These are phyloP conservation scores for Stemphylium vesicarium DNA, from an alignment of 2,329 filamentous ascomycete species.

Conservation along the genomic window DNA sequence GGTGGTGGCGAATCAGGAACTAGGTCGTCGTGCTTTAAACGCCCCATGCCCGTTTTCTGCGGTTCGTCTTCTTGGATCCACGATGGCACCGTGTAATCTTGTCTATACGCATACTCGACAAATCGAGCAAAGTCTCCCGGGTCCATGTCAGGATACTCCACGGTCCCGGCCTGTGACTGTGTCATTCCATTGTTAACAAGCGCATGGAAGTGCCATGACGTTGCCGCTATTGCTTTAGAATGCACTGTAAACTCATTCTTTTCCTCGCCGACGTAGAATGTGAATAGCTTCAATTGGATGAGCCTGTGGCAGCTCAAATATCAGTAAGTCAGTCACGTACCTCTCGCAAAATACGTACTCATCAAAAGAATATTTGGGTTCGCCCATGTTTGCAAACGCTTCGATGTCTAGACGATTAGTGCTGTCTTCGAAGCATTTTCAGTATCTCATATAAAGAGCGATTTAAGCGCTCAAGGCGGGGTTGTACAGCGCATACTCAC, in stretches of 20 bases:
- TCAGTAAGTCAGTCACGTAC: not conserved
- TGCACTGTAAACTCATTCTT: constrained; percentile 24
- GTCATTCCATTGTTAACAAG: constrained; percentile 32
- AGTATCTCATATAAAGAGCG: not conserved
- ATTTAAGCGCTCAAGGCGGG: not conserved
- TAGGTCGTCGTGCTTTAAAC: not conserved
- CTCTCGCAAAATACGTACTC: constrained; percentile 3
- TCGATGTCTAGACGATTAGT: not conserved
- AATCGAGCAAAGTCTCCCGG: constrained; percentile 35
- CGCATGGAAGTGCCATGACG: constrained; percentile 18
- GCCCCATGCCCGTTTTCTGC: too few relatives aligned
- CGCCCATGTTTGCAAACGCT: constrained; percentile 7
- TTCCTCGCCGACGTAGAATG: constrained; percentile 30
- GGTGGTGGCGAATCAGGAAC: not conserved
- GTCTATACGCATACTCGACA: constrained; percentile 34
- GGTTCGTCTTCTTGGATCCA: constrained; percentile 1
- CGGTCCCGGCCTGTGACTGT: constrained; percentile 23
- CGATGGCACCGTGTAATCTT: constrained; percentile 28
- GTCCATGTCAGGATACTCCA: constrained; percentile 25
- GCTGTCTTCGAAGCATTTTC: not conserved
- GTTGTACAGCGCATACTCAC: constrained; percentile 12
- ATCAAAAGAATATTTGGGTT: constrained; percentile 9
- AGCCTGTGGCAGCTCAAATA: constrained; percentile 7
- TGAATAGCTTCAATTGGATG: constrained; percentile 31
- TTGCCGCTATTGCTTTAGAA: constrained; percentile 28